Percentiles rank a stretch among this genome's conserved stretches.
These are phyloP conservation scores for Kernera saxatilis DNA, from an alignment of 345 rosid species.

Conservation along the genomic window DNA sequence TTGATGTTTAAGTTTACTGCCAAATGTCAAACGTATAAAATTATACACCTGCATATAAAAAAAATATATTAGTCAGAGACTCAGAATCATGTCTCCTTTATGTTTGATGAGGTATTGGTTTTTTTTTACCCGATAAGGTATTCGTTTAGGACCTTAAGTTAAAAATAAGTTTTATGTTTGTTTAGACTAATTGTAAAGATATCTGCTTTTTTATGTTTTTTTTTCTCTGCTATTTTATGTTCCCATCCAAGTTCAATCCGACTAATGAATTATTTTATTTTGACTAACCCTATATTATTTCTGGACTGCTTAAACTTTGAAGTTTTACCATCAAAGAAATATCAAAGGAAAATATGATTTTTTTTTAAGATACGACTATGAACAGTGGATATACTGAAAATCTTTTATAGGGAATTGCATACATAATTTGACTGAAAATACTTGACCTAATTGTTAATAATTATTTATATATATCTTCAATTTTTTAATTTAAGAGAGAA, in stretches of 20 bases:
- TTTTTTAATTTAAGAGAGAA: background rate
- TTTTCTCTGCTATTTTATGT: no score
- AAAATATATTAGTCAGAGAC: background rate
- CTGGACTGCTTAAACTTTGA: background rate
- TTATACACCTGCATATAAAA: background rate
- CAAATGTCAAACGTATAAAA: conserved; percentile 1
- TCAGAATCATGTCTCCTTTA: conserved; percentile 6
- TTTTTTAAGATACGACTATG: background rate
- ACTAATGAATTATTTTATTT: background rate
- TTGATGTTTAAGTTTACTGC: conserved; percentile 20
- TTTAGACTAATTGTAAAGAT: background rate
- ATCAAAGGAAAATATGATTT: background rate
- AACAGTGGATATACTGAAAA: background rate
- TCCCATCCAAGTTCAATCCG: background rate
- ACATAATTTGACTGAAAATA: no score
- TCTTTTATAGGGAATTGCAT: no score
- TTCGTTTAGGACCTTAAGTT: background rate
- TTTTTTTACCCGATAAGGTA: no score
- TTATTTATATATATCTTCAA: no score
- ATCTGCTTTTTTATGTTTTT: no score
- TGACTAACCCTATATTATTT: background rate
- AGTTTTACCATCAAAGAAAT: background rate
- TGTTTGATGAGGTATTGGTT: conserved; percentile 4
- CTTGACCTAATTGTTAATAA: no score
- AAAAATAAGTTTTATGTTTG: background rate